Percentiles rank a stretch among this genome's conserved stretches.
Conservation (phyloP, 1,139 yeast species). For the Kurtzmaniella quercitrusa region DNA sequence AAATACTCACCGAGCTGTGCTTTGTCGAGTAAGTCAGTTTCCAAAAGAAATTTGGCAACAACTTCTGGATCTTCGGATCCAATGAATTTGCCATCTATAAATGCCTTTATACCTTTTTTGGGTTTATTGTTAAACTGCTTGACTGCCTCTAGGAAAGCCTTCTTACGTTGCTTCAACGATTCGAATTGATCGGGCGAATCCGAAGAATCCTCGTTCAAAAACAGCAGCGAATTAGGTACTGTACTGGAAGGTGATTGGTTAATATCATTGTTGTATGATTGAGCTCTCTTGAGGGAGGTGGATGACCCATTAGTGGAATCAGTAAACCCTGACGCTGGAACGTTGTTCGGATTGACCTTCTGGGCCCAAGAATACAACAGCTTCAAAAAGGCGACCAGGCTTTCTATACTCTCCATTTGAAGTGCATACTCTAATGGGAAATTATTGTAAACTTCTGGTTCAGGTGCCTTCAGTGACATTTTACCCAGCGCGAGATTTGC, state of each 20-base stretch:
- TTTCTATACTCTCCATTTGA: constrained; percentile 75
- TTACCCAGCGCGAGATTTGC: constrained; percentile 75
- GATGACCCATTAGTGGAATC: not conserved
- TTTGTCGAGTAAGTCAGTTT: constrained; percentile 80
- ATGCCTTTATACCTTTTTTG: constrained; percentile 65
- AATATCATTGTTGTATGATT: not conserved
- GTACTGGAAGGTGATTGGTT: constrained; percentile 2
- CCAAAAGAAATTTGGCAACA: constrained; percentile 71
- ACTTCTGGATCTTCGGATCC: constrained; percentile 54
- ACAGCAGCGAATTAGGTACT: constrained; percentile 27
- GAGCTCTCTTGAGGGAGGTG: not conserved
- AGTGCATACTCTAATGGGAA: constrained; percentile 81
- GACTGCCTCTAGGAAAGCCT: constrained; percentile 73
- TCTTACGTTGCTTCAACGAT: constrained; percentile 76
- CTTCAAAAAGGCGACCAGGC: constrained; percentile 77
- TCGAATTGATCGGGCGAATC: constrained; percentile 89
- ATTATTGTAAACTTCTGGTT: constrained; percentile 48
- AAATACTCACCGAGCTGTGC: constrained; percentile 84
- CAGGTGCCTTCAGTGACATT: constrained; percentile 57
- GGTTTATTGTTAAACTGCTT: constrained; percentile 82
- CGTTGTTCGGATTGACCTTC: constrained; percentile 43
- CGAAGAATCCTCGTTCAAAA: constrained; percentile 21
- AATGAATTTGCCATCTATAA: constrained; percentile 64
- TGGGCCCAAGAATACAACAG: constrained; percentile 90
- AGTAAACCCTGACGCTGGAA: not conserved